Conservation (phyloP, 164 flowering plant genomes). For the Brasenia schreberi region DNA sequence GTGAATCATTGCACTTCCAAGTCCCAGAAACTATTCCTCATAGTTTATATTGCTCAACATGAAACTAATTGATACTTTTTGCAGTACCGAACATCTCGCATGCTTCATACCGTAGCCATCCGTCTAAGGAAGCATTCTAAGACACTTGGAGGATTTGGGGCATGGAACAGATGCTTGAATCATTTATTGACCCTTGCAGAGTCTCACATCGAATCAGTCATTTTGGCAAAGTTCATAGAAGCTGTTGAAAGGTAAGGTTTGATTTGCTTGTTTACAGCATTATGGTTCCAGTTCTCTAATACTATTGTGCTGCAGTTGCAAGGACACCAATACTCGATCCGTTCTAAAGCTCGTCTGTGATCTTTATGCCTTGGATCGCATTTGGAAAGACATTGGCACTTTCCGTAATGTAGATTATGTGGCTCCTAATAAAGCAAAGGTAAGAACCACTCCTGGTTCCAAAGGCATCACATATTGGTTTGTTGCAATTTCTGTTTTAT, state of each 20-base stretch:
- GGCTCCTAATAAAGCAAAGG: constrained; percentile 99
- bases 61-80: neutral
- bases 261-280: neutral
- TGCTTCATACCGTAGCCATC: constrained; percentile 78
- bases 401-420: constrained; percentile 93
- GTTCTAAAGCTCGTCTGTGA: constrained; percentile 84
- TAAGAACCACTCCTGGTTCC: constrained; percentile 10
- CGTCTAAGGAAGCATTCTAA: constrained; percentile 77
- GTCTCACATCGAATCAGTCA: constrained; percentile 86
- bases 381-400: constrained; percentile 97
- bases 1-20: constrained; percentile 5
- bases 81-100: constrained; percentile 90
- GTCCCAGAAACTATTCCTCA: no score
- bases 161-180: constrained; percentile 98
- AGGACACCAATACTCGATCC: constrained; percentile 47
- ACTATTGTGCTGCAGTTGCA: constrained; percentile 41
- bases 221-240: constrained; percentile 81
- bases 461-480: no score
- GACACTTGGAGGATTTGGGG: constrained; percentile 83
- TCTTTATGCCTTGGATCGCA: constrained; percentile 85
- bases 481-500: no score
- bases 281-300: neutral
- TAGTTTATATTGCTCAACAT: no score
- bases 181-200: constrained; percentile 91
- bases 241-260: constrained; percentile 58